Evolutionary conservation across 2,329 filamentous ascomycete genomes (phyloP), one percentile per base, ranked within the genome.

Genomic region (Fusarium fujikuroi): DNA sequence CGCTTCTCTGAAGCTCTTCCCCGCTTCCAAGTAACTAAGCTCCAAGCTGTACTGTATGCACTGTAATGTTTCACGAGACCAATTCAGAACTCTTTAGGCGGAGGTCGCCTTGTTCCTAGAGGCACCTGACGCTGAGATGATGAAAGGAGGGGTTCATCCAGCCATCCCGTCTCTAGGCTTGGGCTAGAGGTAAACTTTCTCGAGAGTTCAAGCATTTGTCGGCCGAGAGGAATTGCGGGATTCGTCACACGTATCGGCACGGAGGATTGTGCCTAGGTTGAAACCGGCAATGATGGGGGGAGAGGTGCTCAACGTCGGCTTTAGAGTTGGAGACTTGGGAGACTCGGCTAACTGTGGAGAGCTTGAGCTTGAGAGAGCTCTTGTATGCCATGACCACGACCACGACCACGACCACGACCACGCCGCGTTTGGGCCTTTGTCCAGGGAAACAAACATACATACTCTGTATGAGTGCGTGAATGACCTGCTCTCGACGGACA

Each of bases 81-180:
- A 59, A n/a, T 12, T 30, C 57, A 66, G 30, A 40, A 40, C 49
- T 47, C 40, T 64, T 44, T 52, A 32, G 42, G 34, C 53, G 53
- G 49, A 62, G 63, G 66, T 32, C 40, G n/a, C 34, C 63, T 60
- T 64, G 73, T 77, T 68, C 75, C 73, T 75, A 68, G 62, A 68
- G 60, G 63, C 75, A 74, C 73, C 75, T 76, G 75, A 77, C 70
- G 47, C 56, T 59, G 54, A 57, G 49, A 71, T 70, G 50, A 57
- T 66, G 52, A 60, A 59, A 42, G 47, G 66, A 46, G 67, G 62
- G 57, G 69, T 42, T 70, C 60, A 70, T 57, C 54, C 74, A 72
- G 72, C 66, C 72, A 69, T 74, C 64, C 57, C 49, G 61, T 39
- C 50, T 60, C 44, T 56, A 36, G 52, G 59, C 32, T 57, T 40